A percentile compares a stretch with the other conserved stretches of the same genome.
Conservation (phyloP, 1,139 yeast species). For the Pichia terricola region DNA sequence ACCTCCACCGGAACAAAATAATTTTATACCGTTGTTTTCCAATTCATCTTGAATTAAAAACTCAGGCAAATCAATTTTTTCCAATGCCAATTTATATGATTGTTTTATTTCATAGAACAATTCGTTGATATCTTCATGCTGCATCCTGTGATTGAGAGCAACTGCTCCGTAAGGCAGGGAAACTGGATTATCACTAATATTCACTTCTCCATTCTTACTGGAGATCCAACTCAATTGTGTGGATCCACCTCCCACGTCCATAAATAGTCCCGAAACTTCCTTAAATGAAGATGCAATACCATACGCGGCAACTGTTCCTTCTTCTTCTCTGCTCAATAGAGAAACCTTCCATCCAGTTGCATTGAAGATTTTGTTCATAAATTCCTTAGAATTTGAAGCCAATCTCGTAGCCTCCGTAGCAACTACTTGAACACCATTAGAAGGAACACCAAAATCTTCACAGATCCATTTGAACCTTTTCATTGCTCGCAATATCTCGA, state of each 20-base stretch:
- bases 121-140: slow-evolving; percentile 34
- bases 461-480: slow-evolving; percentile 54
- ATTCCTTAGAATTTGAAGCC: slow-evolving; percentile 49
- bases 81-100: slow-evolving; percentile 38
- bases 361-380: slow-evolving; percentile 39
- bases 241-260: slow-evolving; percentile 63
- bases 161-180: slow-evolving; percentile 64
- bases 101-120: slow-evolving; percentile 38
- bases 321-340: slow-evolving; percentile 46
- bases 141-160: slow-evolving; percentile 44
- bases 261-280: slow-evolving; percentile 49
- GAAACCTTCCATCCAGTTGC: slow-evolving; percentile 56
- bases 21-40: slow-evolving; percentile 44
- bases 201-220: slow-evolving; percentile 37
- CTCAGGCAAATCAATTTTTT: slow-evolving; percentile 34
- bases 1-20: slow-evolving; percentile 63
- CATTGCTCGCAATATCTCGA: slow-evolving; percentile 49
- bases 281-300: slow-evolving; percentile 64
- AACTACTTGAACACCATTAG: slow-evolving; percentile 46
- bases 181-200: slow-evolving; percentile 45
- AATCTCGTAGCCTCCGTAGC: slow-evolving; percentile 63
- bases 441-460: slow-evolving; percentile 56
- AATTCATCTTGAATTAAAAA: slow-evolving; percentile 37
- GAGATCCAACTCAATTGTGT: slow-evolving; percentile 55
- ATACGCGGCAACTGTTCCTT: slow-evolving; percentile 52